These are phyloP conservation scores for Yamadazyma jaroonii DNA, from an alignment of 1,139 yeast genomes.

Conservation along the genomic window DNA sequence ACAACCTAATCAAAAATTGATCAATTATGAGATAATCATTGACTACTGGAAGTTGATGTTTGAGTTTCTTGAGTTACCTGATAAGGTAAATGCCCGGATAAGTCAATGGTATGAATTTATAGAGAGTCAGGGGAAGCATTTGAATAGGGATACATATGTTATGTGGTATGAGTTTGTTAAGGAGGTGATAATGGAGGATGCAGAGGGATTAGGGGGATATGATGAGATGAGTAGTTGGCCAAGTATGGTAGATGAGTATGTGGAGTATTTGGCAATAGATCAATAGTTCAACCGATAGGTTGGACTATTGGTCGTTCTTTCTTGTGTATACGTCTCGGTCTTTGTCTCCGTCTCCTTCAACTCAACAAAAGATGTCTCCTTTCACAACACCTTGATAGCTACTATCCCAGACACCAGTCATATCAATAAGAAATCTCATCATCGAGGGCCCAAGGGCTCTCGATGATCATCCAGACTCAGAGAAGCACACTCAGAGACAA, in stretches of 20 bases:
- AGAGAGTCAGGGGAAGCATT: slow-evolving; percentile 24
- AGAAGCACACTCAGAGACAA: too few relatives aligned
- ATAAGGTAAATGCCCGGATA: slow-evolving; percentile 24
- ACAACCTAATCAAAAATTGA: slow-evolving; percentile 51
- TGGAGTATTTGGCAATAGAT: too few relatives aligned
- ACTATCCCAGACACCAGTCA: too few relatives aligned
- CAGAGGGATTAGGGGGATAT: slow-evolving; percentile 47
- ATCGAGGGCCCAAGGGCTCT: too few relatives aligned
- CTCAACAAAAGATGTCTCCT: too few relatives aligned
- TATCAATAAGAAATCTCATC: too few relatives aligned
- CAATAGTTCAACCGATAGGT: too few relatives aligned
- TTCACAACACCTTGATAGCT: too few relatives aligned
- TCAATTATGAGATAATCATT: slow-evolving; percentile 61
- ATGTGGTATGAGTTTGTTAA: slow-evolving; percentile 72
- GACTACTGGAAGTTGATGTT: slow-evolving; percentile 79
- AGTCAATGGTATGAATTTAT: slow-evolving; percentile 55
- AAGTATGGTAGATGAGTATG: slow-evolving; percentile 77
- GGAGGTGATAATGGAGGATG: slow-evolving; percentile 49
- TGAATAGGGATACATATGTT: slow-evolving; percentile 78
- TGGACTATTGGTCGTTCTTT: too few relatives aligned
- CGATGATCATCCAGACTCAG: too few relatives aligned
- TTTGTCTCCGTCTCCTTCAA: too few relatives aligned
- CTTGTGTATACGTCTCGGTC: too few relatives aligned
- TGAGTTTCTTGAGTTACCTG: slow-evolving; percentile 14
- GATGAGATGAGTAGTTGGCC: slow-evolving; percentile 94